phyloP scores from a whole-genome alignment of 164 flowering plant species.

The Vitis labrusca region DNA sequence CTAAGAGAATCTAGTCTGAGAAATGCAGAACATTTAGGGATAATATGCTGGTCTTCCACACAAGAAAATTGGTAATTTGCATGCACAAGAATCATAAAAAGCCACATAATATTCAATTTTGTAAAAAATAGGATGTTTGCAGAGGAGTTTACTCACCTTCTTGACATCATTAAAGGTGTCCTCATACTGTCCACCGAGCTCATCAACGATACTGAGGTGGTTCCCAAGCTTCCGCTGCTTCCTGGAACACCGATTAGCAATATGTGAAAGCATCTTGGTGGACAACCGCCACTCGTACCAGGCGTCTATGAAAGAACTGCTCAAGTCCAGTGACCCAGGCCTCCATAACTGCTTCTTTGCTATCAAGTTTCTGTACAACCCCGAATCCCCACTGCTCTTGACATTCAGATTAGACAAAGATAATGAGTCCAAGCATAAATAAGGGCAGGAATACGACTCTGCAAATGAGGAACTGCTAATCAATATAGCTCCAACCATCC shows the following conservation, averaged over 20 bases:
- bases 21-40: too few species aligned
- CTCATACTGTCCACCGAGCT: constrained; percentile 1
- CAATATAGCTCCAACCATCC: background rate
- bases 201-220: background rate
- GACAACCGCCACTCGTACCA: constrained; percentile 5
- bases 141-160: background rate
- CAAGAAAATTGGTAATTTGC: too few species aligned
- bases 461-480: background rate
- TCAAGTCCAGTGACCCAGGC: background rate
- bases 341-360: constrained; percentile 5
- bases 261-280: constrained; percentile 3
- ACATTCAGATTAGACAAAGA: background rate
- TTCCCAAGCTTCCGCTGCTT: constrained; percentile 1
- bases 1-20: too few species aligned
- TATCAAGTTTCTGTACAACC: background rate
- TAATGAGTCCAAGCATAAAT: constrained; percentile 9
- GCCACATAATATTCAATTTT: background rate
- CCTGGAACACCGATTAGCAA: background rate
- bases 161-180: constrained; percentile 1
- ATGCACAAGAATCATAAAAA: background rate
- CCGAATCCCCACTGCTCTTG: background rate
- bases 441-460: background rate
- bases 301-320: constrained; percentile 7
- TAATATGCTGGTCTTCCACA: too few species aligned
- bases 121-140: background rate